Evolutionary conservation across 2,329 filamentous ascomycete genomes (phyloP), one percentile per base, ranked within the genome.

Genomic region (Pestalotiopsis sp.): DNA sequence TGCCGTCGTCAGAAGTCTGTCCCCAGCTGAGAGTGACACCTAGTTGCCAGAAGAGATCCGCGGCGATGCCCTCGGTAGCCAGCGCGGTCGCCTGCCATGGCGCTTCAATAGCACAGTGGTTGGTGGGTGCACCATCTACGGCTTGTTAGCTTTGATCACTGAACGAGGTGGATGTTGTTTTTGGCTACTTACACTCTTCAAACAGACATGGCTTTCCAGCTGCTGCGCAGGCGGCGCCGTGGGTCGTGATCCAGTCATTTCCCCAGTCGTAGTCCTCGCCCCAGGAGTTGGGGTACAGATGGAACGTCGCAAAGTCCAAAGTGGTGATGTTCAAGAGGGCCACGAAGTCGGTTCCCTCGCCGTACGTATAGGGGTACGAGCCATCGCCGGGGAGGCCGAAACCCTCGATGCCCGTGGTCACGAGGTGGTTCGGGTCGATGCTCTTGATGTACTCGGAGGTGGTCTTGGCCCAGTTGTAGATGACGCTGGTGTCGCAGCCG

Each of bases 401-500:
- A 7, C 82, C 82, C 69, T 83, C 90, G 73, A 91, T 90, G 27
- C 90, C 90, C 3, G 90, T 82, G 0, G 86, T 86, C 36, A 92
- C 89, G 84, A 92, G 86, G 78, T 92, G 90, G 67, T 85, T 79
- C 1, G 83, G 72, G 74, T 92, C 90, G 13, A 92, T 81, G 13
- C 81, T 84, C 78, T 92, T 92, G 78, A 92, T 87, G 75, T 91
- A 92, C 25, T 83, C 81, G 25, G 87, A 89, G 2, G 85, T 88
- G 4, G 78, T 78, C 56, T 82, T 80, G 20, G 89, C 89, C 91
- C 90, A 92, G 63, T 85, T 80, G 31, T 83, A 85, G 66, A 91
- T 81, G 11, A 90, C 83, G 2, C 81, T 82, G 4, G 85, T 83
- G 23, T 81, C 78, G 73, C 89, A 91, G 6, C 86, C 85, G 13